A percentile compares a stretch with the other conserved stretches of the same genome.
Conservation (phyloP, 495 filamentous ascomycete species). For the Aspergillus bridgeri region DNA sequence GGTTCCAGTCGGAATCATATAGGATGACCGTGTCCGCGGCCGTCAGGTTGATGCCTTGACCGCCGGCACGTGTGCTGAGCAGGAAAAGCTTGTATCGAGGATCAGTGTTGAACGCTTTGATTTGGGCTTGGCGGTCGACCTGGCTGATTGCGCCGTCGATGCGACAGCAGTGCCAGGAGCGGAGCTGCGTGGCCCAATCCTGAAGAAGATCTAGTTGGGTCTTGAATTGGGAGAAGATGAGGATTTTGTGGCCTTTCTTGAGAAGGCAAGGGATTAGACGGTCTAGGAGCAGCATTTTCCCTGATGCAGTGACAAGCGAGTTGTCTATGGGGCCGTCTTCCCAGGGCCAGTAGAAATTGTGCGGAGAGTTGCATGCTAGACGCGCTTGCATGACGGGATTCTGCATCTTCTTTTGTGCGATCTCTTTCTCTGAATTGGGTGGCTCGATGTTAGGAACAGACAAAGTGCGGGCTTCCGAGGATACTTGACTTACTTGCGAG, state of each 20-base stretch:
- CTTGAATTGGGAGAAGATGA: slow-evolving; percentile 97
- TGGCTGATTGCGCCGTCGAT: slow-evolving; percentile 90
- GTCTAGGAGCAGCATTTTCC: slow-evolving; percentile 94
- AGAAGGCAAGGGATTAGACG: slow-evolving; percentile 77
- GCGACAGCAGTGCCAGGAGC: slow-evolving; percentile 75
- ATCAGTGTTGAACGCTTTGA: slow-evolving; percentile 78
- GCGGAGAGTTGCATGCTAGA: slow-evolving; percentile 86
- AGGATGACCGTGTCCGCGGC: slow-evolving; percentile 73
- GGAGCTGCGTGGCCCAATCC: slow-evolving; percentile 72
- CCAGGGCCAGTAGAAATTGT: slow-evolving; percentile 97
- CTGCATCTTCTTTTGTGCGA: slow-evolving; percentile 87
- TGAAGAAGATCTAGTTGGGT: slow-evolving; percentile 88
- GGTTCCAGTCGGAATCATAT: slow-evolving; percentile 91
- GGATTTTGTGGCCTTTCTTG: slow-evolving; percentile 74
- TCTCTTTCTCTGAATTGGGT: slow-evolving; percentile 60
- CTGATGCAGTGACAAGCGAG: slow-evolving; percentile 76
- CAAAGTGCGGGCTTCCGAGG: not conserved
- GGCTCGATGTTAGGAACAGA: not conserved
- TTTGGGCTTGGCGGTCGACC: slow-evolving; percentile 74
- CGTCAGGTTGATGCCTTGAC: slow-evolving; percentile 86
- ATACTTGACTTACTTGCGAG: slow-evolving; percentile 61
- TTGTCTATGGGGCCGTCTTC: slow-evolving; percentile 62
- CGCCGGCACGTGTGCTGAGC: slow-evolving; percentile 85
- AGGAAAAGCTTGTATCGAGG: slow-evolving; percentile 74
- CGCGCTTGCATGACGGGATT: slow-evolving; percentile 93